Evolutionary conservation across 176 grass and related monocot species (phyloP), one percentile per base, ranked within the genome.

Genomic region (Carex pumila): DNA sequence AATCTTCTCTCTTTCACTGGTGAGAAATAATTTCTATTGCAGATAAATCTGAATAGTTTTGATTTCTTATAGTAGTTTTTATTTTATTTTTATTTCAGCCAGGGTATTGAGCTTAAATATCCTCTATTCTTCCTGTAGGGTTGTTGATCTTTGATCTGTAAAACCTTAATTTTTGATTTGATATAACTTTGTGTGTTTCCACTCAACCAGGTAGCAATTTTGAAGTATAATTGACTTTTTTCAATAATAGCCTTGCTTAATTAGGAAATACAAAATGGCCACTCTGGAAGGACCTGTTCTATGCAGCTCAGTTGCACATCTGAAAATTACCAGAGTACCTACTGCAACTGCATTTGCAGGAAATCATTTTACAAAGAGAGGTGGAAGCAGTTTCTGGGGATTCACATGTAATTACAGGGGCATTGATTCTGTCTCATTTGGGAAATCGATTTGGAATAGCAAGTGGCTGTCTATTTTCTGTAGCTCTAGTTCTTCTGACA

Each of bases 401-500:
- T 82, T 85, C 53, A 78, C 82, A 49, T 71, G 60, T 36, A 92
- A 71, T 76, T 93, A 79, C 84, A 88, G 85, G 86, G 91, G 84
- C 50, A 83, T 80, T 55, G 50, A 77, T 6, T 56, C 50, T 71
- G 70, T 81, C 37, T 90, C 52, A 21, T 83, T 80, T 87, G 81
- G 63, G 68, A 85, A 69, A 64, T 88, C 59, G 57, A 75, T 59
- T 88, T 71, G 45, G 62, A 63, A 4, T 57, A 37, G 10, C 86
- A 85, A 87, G 91, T n/a, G 50, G n/a, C 67, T 17, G 37, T 77
- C 87, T 79, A 60, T 90, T 82, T 91, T 75, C 55, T 84, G 79
- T 75, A 90, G 89, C 87, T 91, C 86, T 41, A 94, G 87, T 76
- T 98, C 95, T 2, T 98, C 95, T 64, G 89, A 94, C 68, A 84